Evolutionary conservation across 1,284 basidiomycete genomes (phyloP), one percentile per base, ranked within the genome.

Genomic region (Microbotryum violaceum): DNA sequence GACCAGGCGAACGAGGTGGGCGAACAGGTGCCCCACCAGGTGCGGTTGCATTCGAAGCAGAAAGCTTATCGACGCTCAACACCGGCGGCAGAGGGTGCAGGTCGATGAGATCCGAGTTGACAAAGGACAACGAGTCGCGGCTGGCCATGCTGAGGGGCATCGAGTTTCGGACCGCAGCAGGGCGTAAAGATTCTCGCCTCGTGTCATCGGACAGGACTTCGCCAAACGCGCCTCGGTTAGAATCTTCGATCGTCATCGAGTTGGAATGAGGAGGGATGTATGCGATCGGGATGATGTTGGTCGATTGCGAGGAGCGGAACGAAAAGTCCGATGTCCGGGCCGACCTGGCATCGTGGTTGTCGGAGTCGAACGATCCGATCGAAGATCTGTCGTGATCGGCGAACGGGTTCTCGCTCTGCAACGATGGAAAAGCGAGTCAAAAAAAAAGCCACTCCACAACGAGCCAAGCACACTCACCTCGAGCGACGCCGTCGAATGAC

Each of bases 221-320:
- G 50, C 66, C 62, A 31, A 56, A 63, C 4, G 61, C 55, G 10
- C 65, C 54, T 1, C 67, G 56, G 18, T 60, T 54, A 1, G 60
- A 65, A 54, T 72, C 71, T 8, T 64, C 67, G 53, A 70, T 57
- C 5, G 70, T 64, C 10, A 70, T 49, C 23, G 69, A 70, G 25
- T 63, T 64, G 7, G 70, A 66, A 55, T 72, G 71, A 2, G 71
- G 70, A 12, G 71, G 71, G 33, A 72, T 71, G 62, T 72, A 72
- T 51, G 71, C 71, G 59, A 71, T 72, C 9, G 71, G 70, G 50
- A 72, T 72, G 47, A 71, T 69, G 61, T 70, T 71, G 45, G 71
- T 72, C 18, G 69, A 70, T 51, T 67, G 70, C 1, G 71, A 72
- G 20, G 71, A 72, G 56, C 71, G 67, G 63, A 71, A 72, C 2